Base-by-base conservation (phyloP, 2,329 filamentous ascomycete species). In the Teratosphaeriaceae sp. region DNA sequence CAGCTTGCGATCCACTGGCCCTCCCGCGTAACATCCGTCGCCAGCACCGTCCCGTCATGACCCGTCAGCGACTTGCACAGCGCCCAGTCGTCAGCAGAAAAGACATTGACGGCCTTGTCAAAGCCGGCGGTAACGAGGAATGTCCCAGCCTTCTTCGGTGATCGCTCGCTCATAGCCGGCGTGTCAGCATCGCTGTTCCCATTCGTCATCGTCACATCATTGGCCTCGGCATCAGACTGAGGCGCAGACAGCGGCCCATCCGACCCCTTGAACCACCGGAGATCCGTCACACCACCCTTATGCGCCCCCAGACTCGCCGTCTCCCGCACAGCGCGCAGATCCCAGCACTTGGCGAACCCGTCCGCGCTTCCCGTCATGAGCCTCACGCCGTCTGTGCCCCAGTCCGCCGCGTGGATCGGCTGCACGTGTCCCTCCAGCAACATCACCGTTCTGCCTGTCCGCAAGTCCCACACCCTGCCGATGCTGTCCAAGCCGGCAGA, bases 271-370 rank as follows among this genome's bases (percentile, higher is more conserved):
- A 84, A 97, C 88, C 92, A 97, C 49, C 88, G 76, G 50, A 98
- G 69, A 63, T 98, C 92, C 1, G 88, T 92, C 6, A 98, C 89
- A 24, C 92, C 85, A 51, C 88, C 90, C 38, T 80, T 84, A 64
- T 98, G 92, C 5, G 92, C 90, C 38, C 90, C 92, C 36, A 98
- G 84, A 15, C 85, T 86, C 11, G 87, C 90, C 0, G 79, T 83
- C 50, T 82, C 82, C 55, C 85, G 79, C 38, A 97, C 89, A 57
- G 92, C 90, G 35, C 92, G 81, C 40, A 98, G 75, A 61, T 98
- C 92, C 92, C 92, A 98, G 67, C 90, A 96, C 65, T 96, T 97
- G 58, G 95, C 82, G 78, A 92, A 97, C 15, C 90, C 90, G 60
- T 98, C 92, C 2, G 83, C 88, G 12, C 88, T 94, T 1, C 88